Evolutionary conservation across 1,139 yeast genomes (phyloP), one percentile per base, ranked within the genome.

Genomic region (Nadsonia commutata): DNA sequence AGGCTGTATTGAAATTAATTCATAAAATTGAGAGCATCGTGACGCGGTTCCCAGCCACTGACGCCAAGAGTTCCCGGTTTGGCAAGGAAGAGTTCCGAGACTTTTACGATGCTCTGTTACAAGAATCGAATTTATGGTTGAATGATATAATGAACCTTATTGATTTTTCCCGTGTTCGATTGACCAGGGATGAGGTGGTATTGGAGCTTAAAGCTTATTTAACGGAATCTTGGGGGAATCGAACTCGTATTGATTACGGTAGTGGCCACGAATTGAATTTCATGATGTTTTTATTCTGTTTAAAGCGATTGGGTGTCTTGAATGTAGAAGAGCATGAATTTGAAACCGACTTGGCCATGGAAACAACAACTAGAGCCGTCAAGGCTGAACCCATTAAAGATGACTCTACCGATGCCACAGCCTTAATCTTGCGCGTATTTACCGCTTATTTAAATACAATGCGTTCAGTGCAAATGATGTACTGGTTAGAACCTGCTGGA

Each of bases 401-500:
- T 4, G 44, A 42, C 21, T 33, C 33, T 11, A 33, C 44, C 6
- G 71, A 71, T 43, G 48, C 55, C 50, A 60, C 72, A 3, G 76
- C 78, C 11, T 45, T 81, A 1, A 77, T 84, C 0, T 62, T 85
- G 19, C 65, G 68, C 42, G 72, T 80, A 3, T 88, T 90, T 61
- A 71, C 74, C 31, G 66, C 62, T 44, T 82, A 82, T 59, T 65
- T 81, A 38, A 43, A 48, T 11, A 52, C 59, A n/a, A 66, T 67
- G 67, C 58, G 72, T 20, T 48, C 43, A 18, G 51, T 66, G 7
- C 71, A 66, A 51, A 54, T 57, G 19, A 54, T 52, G 46, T 90
- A 90, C 62, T 88, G 96, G 95, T 68, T 90, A 17, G 95, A 85
- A 59, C 95, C 95, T 0, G 97, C 97, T 0, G 95, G 95, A 0